Evolutionary conservation across 305 asterid genomes (phyloP).

Genomic region (Plantago lanceolata): DNA sequence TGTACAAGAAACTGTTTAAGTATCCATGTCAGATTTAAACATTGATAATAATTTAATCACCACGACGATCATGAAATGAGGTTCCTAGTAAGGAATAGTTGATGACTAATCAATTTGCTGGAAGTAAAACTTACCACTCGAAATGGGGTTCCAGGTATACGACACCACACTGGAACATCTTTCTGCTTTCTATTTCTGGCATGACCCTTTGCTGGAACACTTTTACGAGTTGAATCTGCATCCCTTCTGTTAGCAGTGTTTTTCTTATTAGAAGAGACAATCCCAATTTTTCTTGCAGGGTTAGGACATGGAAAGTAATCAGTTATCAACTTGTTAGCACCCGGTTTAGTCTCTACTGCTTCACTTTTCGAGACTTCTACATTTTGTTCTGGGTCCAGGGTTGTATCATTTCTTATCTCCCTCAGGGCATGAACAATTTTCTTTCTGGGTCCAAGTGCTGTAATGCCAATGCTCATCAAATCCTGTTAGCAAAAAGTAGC

Average conservation of each 20-base stretch:
- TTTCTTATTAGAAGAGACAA: conserved; percentile 29
- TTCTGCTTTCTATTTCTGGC: conserved; percentile 49
- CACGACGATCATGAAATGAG: background rate
- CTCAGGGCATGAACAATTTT: conserved; percentile 60
- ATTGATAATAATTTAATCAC: background rate
- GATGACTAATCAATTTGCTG: conserved; percentile 2
- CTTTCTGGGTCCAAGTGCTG: conserved; percentile 89
- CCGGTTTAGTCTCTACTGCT: conserved; percentile 39
- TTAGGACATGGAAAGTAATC: conserved; percentile 64
- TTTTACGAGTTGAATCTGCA: conserved; percentile 32
- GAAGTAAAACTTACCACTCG: conserved; percentile 56
- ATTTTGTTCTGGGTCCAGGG: conserved; percentile 36
- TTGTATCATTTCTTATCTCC: conserved; percentile 42
- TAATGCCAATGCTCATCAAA: conserved; percentile 65
- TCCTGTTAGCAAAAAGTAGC: conserved; percentile 47
- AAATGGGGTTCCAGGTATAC: conserved; percentile 87
- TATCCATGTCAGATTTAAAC: background rate
- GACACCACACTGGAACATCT: conserved; percentile 72
- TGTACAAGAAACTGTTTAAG: background rate
- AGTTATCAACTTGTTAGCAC: conserved; percentile 73
- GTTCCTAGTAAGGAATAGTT: conserved; percentile 8
- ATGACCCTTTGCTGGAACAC: conserved; percentile 34
- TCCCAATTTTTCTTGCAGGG: conserved; percentile 34
- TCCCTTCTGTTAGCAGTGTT: conserved; percentile 29
- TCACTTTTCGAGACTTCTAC: conserved; percentile 34